Percentiles rank a stretch among this genome's conserved stretches.
phyloP scores from a whole-genome alignment of 2,329 filamentous ascomycete genomes.

The Fusarium pseudograminearum region DNA sequence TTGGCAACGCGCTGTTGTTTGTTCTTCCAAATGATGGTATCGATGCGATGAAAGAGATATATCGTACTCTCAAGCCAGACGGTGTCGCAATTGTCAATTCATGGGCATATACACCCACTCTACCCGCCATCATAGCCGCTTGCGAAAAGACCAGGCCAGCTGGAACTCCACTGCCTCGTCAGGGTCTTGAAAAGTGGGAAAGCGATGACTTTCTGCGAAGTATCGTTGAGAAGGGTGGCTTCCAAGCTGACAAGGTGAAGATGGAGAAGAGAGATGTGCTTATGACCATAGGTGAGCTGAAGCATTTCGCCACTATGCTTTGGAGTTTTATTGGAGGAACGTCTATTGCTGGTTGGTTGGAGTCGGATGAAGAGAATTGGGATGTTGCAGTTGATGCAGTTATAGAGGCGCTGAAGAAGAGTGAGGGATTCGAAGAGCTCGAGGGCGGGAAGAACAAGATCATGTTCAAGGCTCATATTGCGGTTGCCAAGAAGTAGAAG shows the following conservation, averaged over 20 bases:
- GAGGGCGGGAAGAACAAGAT: not conserved
- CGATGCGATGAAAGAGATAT: not conserved
- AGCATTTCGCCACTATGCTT: constrained; percentile 1
- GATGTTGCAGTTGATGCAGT: not conserved
- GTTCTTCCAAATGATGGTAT: constrained; percentile 10
- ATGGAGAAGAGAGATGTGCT: not conserved
- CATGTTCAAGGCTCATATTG: constrained; percentile 15
- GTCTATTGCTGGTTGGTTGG: constrained; percentile 9
- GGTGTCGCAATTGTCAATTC: constrained; percentile 7
- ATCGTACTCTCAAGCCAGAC: not conserved
- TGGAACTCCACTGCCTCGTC: not conserved
- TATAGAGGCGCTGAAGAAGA: rapidly evolving
- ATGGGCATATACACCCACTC: not conserved
- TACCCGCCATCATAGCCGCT: not conserved
- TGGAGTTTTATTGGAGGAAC: constrained; percentile 29
- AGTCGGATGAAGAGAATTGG: constrained; percentile 22
- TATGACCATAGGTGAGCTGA: constrained; percentile 2
- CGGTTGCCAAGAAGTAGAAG: not conserved
- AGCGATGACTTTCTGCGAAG: rapidly evolving
- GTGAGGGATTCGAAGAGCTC: not conserved
- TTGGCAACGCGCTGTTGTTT: not conserved
- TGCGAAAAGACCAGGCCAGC: constrained; percentile 6
- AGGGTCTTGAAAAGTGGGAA: constrained; percentile 19
- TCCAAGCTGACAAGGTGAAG: rapidly evolving
- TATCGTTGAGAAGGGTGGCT: not conserved